Percentiles rank a stretch among this genome's conserved stretches.
Evolutionary conservation across 1,284 basidiomycete genomes (phyloP).

Genomic region (Cryptococcus sp.): DNA sequence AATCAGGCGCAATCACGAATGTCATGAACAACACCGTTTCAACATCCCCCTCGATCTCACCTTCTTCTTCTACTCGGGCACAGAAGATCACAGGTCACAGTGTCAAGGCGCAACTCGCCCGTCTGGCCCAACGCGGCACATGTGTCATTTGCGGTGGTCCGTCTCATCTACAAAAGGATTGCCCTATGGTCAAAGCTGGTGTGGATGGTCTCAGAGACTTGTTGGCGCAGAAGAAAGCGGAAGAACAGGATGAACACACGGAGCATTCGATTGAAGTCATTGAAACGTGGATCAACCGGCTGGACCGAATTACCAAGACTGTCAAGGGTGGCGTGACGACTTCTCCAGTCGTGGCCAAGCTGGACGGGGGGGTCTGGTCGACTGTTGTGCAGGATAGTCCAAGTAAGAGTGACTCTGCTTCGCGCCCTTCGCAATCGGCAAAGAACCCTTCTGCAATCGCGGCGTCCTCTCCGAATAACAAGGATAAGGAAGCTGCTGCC

Average conservation of each 20-base stretch:
- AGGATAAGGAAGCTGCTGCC: neutral
- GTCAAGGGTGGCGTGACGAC: conserved; percentile 15
- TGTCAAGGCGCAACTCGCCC: conserved; percentile 2
- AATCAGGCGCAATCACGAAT: no score
- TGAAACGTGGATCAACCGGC: conserved; percentile 33
- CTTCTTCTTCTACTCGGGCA: neutral
- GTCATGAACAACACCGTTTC: neutral
- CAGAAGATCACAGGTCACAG: neutral
- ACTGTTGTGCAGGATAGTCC: neutral
- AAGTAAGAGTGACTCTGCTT: neutral
- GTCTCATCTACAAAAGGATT: conserved; percentile 35
- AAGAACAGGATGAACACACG: conserved; percentile 9
- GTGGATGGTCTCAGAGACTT: conserved; percentile 21
- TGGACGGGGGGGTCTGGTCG: neutral
- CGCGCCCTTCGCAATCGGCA: neutral
- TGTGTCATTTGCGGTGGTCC: conserved; percentile 30
- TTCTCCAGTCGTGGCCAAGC: neutral
- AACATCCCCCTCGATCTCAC: neutral
- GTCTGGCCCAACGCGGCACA: conserved; percentile 8
- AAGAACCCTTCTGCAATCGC: neutral
- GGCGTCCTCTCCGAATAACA: neutral
- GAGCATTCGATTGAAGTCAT: conserved; percentile 24
- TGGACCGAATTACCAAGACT: conserved; percentile 21
- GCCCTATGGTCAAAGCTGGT: conserved; percentile 33
- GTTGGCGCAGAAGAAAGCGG: conserved; percentile 16